A percentile compares a stretch with the other conserved stretches of the same genome.
These are phyloP conservation scores for Aspergillus hortae DNA, from an alignment of 2,329 filamentous ascomycete genomes.

Conservation along the genomic window DNA sequence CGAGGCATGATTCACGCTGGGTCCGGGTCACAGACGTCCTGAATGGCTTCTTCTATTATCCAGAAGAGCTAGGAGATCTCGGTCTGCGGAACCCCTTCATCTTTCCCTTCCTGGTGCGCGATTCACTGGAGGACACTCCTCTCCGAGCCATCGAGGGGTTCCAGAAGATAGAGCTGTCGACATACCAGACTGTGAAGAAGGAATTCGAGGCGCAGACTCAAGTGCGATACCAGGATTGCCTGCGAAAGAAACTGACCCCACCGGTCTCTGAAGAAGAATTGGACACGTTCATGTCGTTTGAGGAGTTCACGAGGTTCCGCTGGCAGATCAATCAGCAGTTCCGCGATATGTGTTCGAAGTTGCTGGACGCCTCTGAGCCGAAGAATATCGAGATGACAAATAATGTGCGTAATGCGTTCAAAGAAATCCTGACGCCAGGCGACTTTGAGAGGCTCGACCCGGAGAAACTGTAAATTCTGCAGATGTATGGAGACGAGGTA, in stretches of 20 bases:
- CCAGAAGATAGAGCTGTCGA: conserved; percentile 19
- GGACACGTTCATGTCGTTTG: conserved; percentile 31
- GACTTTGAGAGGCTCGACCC: background rate
- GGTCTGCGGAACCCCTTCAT: conserved; percentile 48
- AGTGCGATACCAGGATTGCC: conserved; percentile 1
- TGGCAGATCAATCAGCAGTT: background rate
- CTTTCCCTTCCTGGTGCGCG: conserved; percentile 36
- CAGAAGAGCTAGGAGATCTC: conserved; percentile 46
- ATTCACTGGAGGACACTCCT: conserved; percentile 23
- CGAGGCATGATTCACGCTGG: conserved; percentile 48
- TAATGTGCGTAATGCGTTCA: conserved; percentile 21
- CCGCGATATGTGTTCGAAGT: conserved; percentile 20
- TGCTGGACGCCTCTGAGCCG: conserved; percentile 22
- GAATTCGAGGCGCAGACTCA: conserved; percentile 16
- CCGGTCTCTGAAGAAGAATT: conserved; percentile 10
- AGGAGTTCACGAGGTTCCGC: conserved; percentile 32
- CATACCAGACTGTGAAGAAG: conserved; percentile 20
- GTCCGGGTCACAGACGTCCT: conserved; percentile 45
- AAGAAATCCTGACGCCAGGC: conserved; percentile 2
- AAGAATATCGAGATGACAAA: conserved; percentile 13
- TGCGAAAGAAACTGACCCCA: background rate
- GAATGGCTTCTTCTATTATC: conserved; percentile 48
- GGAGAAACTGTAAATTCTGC: conserved; percentile 31
- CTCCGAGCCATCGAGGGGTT: conserved; percentile 21
- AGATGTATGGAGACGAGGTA: conserved; percentile 34